Conservation (phyloP, 2,329 filamentous ascomycete genomes). For the Lachnellula occidentalis region DNA sequence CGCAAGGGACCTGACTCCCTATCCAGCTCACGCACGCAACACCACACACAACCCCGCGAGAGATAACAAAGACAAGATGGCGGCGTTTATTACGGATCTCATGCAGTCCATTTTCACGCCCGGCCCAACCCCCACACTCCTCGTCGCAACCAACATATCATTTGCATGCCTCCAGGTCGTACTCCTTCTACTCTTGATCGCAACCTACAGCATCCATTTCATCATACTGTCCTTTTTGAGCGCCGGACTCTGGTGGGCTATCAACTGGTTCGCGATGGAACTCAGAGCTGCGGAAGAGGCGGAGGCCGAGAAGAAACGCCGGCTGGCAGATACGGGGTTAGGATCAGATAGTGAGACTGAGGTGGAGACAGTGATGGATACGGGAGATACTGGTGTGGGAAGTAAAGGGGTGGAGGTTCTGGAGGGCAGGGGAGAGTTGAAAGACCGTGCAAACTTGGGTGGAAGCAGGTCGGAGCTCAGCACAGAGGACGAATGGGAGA, state of each 20-base stretch:
- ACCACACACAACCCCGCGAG: neutral
- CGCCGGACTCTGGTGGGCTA: conserved; percentile 80
- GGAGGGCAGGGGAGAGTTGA: conserved; percentile 24
- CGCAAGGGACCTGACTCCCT: neutral
- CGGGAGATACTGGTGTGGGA: conserved; percentile 12
- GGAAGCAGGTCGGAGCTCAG: conserved; percentile 55
- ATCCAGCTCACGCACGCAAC: neutral
- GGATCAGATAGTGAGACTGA: conserved; percentile 38
- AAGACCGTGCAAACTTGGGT: conserved; percentile 29
- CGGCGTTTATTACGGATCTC: conserved; percentile 65
- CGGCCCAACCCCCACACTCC: conserved; percentile 79
- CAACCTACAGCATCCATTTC: conserved; percentile 87
- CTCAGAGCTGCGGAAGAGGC: conserved; percentile 43
- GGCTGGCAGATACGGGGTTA: conserved; percentile 18
- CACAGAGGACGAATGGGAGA: conserved; percentile 97
- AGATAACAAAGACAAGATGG: conserved; percentile 38
- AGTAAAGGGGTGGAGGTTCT: conserved; percentile 28
- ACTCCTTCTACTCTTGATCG: conserved; percentile 68
- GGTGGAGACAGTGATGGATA: conserved; percentile 48
- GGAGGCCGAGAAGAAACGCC: conserved; percentile 35
- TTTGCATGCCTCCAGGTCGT: conserved; percentile 82
- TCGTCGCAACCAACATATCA: conserved; percentile 82
- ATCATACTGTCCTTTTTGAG: conserved; percentile 72
- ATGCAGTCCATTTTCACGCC: conserved; percentile 93
- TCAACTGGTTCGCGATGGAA: conserved; percentile 93